Percentiles rank a stretch among this genome's conserved stretches.
Evolutionary conservation across 306 rosid genomes (phyloP).

Genomic region (Notholithocarpus densiflorus): DNA sequence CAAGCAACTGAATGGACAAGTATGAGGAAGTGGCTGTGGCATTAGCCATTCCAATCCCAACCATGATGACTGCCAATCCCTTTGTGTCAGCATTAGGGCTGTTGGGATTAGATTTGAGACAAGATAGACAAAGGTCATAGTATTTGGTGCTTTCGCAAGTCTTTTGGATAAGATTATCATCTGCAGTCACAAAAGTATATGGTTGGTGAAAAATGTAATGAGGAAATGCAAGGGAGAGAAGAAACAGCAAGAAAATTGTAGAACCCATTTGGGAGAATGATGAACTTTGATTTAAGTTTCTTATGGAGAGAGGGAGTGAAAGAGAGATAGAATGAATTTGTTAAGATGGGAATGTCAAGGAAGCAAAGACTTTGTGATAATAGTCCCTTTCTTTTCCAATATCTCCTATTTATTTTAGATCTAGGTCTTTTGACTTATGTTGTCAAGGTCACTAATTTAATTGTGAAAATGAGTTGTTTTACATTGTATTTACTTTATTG

Average conservation of each 20-base stretch:
- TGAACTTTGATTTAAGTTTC: not conserved
- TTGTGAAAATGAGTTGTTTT: constrained; percentile 25
- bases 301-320: not conserved
- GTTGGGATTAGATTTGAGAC: constrained; percentile 61
- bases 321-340: not conserved
- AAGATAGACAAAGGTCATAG: constrained; percentile 64
- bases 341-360: not conserved
- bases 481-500: constrained; percentile 18
- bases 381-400: constrained; percentile 13
- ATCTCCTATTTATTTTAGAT: not conserved
- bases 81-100: constrained; percentile 62
- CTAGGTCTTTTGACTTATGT: constrained; percentile 9
- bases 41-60: constrained; percentile 53
- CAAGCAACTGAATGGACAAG: constrained; percentile 56
- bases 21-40: constrained; percentile 71
- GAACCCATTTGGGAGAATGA: constrained; percentile 31
- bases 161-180: constrained; percentile 54
- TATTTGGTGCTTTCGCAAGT: constrained; percentile 77
- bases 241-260: constrained; percentile 22
- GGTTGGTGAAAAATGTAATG: constrained; percentile 11
- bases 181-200: constrained; percentile 30
- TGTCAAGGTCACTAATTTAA: constrained; percentile 1
- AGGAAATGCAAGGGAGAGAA: constrained; percentile 27
- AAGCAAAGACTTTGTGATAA: constrained; percentile 23
- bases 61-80: constrained; percentile 69